phyloP scores from a whole-genome alignment of 176 grass and related monocot species.

The Hyparrhenia diplandra region DNA sequence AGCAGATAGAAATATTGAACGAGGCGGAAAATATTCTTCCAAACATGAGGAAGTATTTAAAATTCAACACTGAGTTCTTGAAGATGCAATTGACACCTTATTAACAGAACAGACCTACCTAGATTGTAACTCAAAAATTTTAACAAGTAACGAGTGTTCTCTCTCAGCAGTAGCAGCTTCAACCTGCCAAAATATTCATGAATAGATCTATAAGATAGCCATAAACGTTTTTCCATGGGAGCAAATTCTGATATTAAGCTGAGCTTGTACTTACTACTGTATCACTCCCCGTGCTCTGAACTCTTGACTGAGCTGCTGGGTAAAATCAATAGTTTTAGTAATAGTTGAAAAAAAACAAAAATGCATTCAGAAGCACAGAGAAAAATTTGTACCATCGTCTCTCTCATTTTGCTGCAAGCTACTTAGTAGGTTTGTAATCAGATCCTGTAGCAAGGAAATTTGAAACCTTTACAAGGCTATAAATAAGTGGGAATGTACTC shows the following conservation, averaged over 20 bases:
- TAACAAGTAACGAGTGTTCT: conserved; percentile 62
- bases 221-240: too few relatives aligned
- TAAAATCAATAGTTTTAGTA: conserved; percentile 26
- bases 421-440: conserved; percentile 73
- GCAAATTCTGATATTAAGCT: background rate
- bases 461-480: background rate
- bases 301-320: conserved; percentile 42
- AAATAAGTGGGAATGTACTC: too few relatives aligned
- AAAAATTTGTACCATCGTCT: conserved; percentile 46
- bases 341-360: background rate
- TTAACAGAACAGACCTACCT: conserved; percentile 48
- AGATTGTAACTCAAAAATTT: conserved; percentile 86
- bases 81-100: background rate
- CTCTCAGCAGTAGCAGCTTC: conserved; percentile 47
- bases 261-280: conserved; percentile 34
- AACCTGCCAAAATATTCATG: conserved; percentile 42
- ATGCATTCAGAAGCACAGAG: background rate
- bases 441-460: conserved; percentile 48
- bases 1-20: background rate
- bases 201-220: background rate
- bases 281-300: conserved; percentile 31
- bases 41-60: background rate
- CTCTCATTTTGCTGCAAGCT: conserved; percentile 77
- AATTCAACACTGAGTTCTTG: background rate
- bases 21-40: background rate